Evolutionary conservation across 2,329 filamentous ascomycete genomes (phyloP).

Genomic region (Sclerotinia minor): DNA sequence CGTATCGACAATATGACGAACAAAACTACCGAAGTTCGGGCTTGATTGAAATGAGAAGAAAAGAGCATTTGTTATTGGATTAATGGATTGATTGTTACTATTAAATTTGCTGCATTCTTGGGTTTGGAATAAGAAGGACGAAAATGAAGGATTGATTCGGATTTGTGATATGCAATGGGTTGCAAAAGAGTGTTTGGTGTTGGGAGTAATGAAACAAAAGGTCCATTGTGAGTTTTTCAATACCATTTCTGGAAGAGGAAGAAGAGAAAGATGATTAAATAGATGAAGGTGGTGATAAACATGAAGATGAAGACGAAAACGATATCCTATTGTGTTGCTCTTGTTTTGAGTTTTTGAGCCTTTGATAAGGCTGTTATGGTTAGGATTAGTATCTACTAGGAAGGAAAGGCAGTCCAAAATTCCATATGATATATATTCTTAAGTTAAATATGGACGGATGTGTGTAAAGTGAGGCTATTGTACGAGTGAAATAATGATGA

Average conservation of each 20-base stretch:
- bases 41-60: neutral
- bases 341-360: conserved; percentile 15
- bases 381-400: conserved; percentile 10
- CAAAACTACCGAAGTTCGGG: neutral
- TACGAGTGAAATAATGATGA: neutral
- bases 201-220: neutral
- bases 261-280: neutral
- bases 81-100: conserved; percentile 6
- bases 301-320: conserved; percentile 1
- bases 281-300: neutral
- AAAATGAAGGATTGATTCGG: neutral
- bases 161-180: neutral
- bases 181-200: conserved; percentile 9
- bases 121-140: neutral
- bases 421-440: neutral
- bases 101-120: neutral
- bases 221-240: conserved; percentile 3
- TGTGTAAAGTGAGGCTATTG: neutral
- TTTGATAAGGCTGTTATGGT: neutral
- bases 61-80: conserved; percentile 3
- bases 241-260: neutral
- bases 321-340: conserved; percentile 4
- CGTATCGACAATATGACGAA: neutral
- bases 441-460: neutral
- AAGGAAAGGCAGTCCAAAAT: neutral